Percentiles rank a stretch among this genome's conserved stretches.
These are phyloP conservation scores for Hygrocybe coccinea DNA, from an alignment of 768 basidiomycete species.

Conservation along the genomic window DNA sequence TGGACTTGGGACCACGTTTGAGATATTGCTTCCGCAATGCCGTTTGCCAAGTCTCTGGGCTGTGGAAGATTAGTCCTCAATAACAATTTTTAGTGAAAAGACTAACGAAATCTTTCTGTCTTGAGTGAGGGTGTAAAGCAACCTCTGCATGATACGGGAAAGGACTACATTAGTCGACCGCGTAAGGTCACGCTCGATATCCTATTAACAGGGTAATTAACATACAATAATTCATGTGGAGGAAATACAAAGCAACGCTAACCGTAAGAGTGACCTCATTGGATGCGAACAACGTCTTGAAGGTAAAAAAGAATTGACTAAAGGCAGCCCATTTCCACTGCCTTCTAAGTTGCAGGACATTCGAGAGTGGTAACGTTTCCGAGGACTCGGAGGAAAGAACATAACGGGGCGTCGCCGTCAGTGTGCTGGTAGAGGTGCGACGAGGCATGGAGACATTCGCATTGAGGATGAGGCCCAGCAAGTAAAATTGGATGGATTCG, in stretches of 20 bases:
- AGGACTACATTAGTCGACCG: constrained; percentile 55
- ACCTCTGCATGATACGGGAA: constrained; percentile 67
- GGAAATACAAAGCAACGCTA: constrained; percentile 22
- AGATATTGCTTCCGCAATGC: constrained; percentile 71
- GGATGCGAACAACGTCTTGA: constrained; percentile 67
- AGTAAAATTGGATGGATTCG: too few species aligned
- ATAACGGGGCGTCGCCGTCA: too few species aligned
- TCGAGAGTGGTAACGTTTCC: constrained; percentile 21
- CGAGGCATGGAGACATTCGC: not conserved
- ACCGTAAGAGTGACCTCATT: constrained; percentile 66
- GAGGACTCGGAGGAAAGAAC: constrained; percentile 17
- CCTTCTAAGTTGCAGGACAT: constrained; percentile 56
- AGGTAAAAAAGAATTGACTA: constrained; percentile 85
- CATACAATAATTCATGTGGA: not conserved
- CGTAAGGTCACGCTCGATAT: constrained; percentile 73
- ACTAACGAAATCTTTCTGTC: constrained; percentile 77
- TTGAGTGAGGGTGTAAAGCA: constrained; percentile 70
- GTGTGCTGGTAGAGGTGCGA: constrained; percentile 15
- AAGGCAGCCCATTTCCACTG: constrained; percentile 94
- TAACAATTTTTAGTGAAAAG: constrained; percentile 16
- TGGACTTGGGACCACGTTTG: constrained; percentile 64
- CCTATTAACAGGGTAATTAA: constrained; percentile 37
- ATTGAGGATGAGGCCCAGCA: too few species aligned
- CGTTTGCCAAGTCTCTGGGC: constrained; percentile 74
- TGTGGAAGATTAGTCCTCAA: constrained; percentile 27